Percentiles rank a stretch among this genome's conserved stretches.
Conservation (phyloP, 257 asterid genomes). For the Solanum bukasovii region DNA sequence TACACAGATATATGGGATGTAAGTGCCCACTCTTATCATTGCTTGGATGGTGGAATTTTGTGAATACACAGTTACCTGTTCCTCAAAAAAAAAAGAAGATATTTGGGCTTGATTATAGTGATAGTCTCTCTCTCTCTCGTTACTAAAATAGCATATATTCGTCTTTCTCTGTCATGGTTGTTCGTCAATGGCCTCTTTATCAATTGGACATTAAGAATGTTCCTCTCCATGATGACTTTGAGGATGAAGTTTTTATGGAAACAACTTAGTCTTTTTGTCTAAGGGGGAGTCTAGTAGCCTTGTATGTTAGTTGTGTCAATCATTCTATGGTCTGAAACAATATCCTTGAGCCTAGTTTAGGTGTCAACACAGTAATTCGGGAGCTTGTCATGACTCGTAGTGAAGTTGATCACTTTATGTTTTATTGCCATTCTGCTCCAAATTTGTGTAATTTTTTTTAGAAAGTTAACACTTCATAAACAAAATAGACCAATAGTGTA, state of each 20-base stretch:
- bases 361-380: neutral
- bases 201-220: neutral
- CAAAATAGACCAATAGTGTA: neutral
- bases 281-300: neutral
- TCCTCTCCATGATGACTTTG: neutral
- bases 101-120: neutral
- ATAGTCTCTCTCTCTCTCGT: neutral
- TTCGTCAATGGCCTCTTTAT: neutral
- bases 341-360: neutral
- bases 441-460: neutral
- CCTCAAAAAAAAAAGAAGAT: neutral
- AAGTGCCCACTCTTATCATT: no score
- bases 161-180: neutral
- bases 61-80: no score
- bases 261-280: neutral
- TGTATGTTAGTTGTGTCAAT: neutral
- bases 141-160: neutral
- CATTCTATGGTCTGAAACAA: neutral
- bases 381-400: neutral
- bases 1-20: no score
- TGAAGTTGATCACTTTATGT: neutral
- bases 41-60: no score
- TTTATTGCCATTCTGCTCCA: neutral
- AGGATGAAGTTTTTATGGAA: neutral
- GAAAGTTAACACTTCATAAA: neutral